Percentiles rank a stretch among this genome's conserved stretches.
phyloP scores from a whole-genome alignment of 257 asterid species.

The Sherardia arvensis region DNA sequence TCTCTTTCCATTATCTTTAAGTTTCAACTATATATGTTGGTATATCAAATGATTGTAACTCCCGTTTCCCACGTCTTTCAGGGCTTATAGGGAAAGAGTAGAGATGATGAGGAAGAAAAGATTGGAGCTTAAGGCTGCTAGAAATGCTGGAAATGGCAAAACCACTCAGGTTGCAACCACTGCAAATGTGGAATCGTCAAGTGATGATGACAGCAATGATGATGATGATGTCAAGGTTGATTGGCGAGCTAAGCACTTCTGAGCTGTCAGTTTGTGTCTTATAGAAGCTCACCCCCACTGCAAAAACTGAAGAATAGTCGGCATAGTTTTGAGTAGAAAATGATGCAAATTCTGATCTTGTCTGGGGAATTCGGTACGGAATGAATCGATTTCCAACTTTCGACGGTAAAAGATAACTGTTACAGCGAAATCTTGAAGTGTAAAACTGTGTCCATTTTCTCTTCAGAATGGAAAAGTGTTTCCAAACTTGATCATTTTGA shows the following conservation, averaged over 20 bases:
- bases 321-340: not conserved
- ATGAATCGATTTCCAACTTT: not conserved
- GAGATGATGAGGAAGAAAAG: conserved; percentile 64
- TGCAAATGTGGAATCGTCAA: conserved; percentile 39
- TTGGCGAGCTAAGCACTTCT: conserved; percentile 92
- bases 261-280: conserved; percentile 7
- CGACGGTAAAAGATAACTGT: not conserved
- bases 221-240: conserved; percentile 51
- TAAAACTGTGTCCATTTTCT: not conserved
- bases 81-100: conserved; percentile 59
- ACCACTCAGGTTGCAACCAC: conserved; percentile 21
- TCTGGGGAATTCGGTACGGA: not conserved
- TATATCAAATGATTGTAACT: not conserved
- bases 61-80: conserved; percentile 21
- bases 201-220: conserved; percentile 55
- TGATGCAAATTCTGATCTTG: not conserved
- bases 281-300: conserved; percentile 5
- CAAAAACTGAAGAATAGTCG: not conserved
- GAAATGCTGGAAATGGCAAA: conserved; percentile 31
- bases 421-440: not conserved
- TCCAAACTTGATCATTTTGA: not conserved
- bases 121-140: conserved; percentile 60
- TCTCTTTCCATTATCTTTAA: too few relatives aligned
- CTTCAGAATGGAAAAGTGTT: not conserved
- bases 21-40: not conserved